phyloP scores from a whole-genome alignment of 1,284 basidiomycete genomes.

The Porogramme epimiltina region DNA sequence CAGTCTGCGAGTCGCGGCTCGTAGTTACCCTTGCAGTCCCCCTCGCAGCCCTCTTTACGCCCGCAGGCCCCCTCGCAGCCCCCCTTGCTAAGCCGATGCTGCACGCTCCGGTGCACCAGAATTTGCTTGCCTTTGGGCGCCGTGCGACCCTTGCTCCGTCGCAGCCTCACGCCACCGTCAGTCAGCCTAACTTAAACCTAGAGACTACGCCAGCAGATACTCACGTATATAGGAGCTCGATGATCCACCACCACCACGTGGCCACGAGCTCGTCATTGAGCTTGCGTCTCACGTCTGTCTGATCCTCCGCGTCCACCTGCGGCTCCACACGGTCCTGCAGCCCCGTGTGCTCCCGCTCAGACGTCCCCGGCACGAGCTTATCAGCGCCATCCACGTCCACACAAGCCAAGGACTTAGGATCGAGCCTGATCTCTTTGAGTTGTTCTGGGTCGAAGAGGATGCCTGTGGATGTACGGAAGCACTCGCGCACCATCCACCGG shows the following conservation, averaged over 20 bases:
- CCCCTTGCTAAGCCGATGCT: constrained; percentile 46
- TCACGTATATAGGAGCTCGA: constrained; percentile 51
- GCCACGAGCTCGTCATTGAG: constrained; percentile 55
- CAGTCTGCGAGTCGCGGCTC: constrained; percentile 43
- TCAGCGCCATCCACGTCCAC: constrained; percentile 1
- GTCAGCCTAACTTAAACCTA: too few species aligned
- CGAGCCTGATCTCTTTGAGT: constrained; percentile 50
- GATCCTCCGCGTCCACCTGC: constrained; percentile 52
- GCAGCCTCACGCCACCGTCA: constrained; percentile 50
- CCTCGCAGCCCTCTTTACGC: too few species aligned
- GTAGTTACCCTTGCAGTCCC: too few species aligned
- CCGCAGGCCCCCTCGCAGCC: constrained; percentile 33
- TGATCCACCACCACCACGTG: constrained; percentile 52
- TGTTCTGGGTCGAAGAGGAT: constrained; percentile 42
- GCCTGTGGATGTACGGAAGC: constrained; percentile 43
- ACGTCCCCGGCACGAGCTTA: constrained; percentile 10
- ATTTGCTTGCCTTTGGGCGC: constrained; percentile 42
- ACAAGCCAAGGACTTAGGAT: constrained; percentile 43
- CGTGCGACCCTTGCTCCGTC: constrained; percentile 45
- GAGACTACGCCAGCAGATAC: constrained; percentile 36
- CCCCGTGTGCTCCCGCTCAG: constrained; percentile 9
- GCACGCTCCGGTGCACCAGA: constrained; percentile 53
- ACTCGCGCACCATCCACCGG: constrained; percentile 69
- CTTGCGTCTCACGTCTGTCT: constrained; percentile 50
- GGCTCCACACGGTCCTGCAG: constrained; percentile 10